These are phyloP conservation scores for Xylaria cubensis DNA, from an alignment of 495 filamentous ascomycete species.

Conservation along the genomic window DNA sequence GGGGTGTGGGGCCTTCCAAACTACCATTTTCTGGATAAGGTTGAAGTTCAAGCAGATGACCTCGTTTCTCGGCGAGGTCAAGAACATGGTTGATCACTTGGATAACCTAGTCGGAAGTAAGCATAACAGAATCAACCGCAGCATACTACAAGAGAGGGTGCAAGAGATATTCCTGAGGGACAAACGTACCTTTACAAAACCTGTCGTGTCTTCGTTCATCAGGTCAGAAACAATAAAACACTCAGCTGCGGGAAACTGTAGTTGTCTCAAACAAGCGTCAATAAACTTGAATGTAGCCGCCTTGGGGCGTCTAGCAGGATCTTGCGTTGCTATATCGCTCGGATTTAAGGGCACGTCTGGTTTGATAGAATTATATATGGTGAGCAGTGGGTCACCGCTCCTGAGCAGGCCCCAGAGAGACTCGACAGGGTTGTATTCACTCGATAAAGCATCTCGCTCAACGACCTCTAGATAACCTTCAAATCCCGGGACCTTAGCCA, in stretches of 20 bases:
- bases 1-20: constrained; percentile 52
- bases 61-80: constrained; percentile 78
- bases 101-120: constrained; percentile 48
- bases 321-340: constrained; percentile 56
- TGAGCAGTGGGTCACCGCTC: constrained; percentile 82
- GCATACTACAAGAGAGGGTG: neutral
- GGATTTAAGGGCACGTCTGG: constrained; percentile 69
- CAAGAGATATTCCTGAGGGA: neutral
- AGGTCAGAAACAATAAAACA: constrained; percentile 92
- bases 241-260: constrained; percentile 78
- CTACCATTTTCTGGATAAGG: constrained; percentile 53
- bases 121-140: constrained; percentile 11
- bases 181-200: constrained; percentile 84
- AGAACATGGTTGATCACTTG: constrained; percentile 90
- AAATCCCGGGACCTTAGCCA: constrained; percentile 84
- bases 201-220: constrained; percentile 92
- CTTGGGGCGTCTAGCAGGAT: constrained; percentile 68
- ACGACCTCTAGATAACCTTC: constrained; percentile 73
- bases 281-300: constrained; percentile 63
- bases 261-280: constrained; percentile 63
- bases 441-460: constrained; percentile 50
- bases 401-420: constrained; percentile 89
- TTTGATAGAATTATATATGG: constrained; percentile 84
- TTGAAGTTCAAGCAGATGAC: constrained; percentile 67
- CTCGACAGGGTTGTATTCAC: constrained; percentile 79